A percentile compares a stretch with the other conserved stretches of the same genome.
Evolutionary conservation across 495 filamentous ascomycete species (phyloP).

Genomic region (Pyrenula aspistea): DNA sequence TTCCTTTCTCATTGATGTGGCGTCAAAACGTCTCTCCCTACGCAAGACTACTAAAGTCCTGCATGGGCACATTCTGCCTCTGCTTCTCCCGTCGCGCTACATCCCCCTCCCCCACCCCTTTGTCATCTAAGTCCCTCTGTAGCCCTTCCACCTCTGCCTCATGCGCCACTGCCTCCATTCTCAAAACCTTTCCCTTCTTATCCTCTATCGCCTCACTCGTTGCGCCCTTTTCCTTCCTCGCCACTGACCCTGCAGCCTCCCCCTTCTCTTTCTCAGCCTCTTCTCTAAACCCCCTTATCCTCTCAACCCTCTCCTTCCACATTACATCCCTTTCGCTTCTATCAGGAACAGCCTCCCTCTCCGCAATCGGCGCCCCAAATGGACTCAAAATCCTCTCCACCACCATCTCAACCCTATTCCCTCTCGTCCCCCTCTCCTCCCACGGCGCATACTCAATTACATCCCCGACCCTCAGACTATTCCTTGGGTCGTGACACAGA

Average conservation of each 20-base stretch:
- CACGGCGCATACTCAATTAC: conserved; percentile 66
- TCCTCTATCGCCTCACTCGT: conserved; percentile 10
- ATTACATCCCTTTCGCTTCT: conserved; percentile 45
- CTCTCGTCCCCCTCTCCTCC: conserved; percentile 43
- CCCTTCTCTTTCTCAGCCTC: conserved; percentile 32
- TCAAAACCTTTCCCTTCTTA: conserved; percentile 1
- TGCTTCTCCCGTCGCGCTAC: neutral
- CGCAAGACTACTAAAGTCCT: too few relatives aligned
- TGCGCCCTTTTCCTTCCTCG: conserved; percentile 8
- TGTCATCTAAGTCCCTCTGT: neutral
- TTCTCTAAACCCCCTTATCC: conserved; percentile 30
- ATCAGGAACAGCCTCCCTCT: conserved; percentile 51
- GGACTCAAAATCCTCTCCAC: conserved; percentile 68
- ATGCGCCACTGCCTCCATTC: conserved; percentile 4
- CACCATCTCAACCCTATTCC: conserved; percentile 50
- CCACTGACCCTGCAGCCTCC: too few relatives aligned
- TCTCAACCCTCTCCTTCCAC: conserved; percentile 22
- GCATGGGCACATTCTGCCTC: neutral
- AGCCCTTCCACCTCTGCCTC: neutral
- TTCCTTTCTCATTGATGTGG: too few relatives aligned
- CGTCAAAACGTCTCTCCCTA: too few relatives aligned
- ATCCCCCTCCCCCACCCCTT: neutral
- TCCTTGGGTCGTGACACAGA: conserved; percentile 65
- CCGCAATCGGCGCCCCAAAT: conserved; percentile 48
- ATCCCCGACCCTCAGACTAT: conserved; percentile 64